Conservation (phyloP, 1,284 basidiomycete species). For the Mycosarcoma mackinlayi region DNA sequence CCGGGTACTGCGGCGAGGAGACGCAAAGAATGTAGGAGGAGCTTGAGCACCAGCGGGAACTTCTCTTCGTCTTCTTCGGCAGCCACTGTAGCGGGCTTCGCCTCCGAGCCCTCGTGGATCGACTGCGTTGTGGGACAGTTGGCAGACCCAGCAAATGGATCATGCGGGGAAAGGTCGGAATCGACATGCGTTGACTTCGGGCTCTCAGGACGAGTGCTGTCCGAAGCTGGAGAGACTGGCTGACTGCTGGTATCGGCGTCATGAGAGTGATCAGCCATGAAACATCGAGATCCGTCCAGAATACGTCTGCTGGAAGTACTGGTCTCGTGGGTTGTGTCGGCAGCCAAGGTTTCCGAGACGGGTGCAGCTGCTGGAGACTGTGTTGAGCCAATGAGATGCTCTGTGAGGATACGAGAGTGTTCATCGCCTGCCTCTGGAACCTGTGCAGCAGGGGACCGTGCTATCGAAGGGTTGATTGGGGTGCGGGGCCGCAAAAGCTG, state of each 20-base stretch:
- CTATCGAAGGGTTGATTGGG: slow-evolving; percentile 11
- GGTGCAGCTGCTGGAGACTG: background rate
- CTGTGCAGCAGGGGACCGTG: background rate
- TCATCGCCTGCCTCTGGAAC: background rate
- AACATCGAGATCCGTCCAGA: background rate
- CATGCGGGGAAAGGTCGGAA: background rate
- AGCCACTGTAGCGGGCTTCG: background rate
- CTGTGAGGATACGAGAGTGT: background rate
- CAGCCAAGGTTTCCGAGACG: background rate
- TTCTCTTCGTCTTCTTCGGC: slow-evolving; percentile 36
- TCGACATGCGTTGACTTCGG: slow-evolving; percentile 1
- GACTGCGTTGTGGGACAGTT: background rate
- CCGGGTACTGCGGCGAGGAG: slow-evolving; percentile 65
- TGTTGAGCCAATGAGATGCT: background rate
- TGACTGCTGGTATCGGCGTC: slow-evolving; percentile 11
- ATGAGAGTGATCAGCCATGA: background rate
- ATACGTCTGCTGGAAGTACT: background rate
- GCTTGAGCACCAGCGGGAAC: slow-evolving; percentile 48
- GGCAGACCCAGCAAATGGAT: background rate
- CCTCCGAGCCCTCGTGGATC: background rate
- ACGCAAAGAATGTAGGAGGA: slow-evolving; percentile 61
- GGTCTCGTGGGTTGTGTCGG: background rate
- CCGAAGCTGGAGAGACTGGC: slow-evolving; percentile 22
- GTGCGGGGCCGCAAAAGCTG: slow-evolving; percentile 33
- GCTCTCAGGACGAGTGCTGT: slow-evolving; percentile 26